These are phyloP conservation scores for Paramecium tetraurelia DNA, from an alignment of 73 alveolate genomes.

Conservation along the genomic window DNA sequence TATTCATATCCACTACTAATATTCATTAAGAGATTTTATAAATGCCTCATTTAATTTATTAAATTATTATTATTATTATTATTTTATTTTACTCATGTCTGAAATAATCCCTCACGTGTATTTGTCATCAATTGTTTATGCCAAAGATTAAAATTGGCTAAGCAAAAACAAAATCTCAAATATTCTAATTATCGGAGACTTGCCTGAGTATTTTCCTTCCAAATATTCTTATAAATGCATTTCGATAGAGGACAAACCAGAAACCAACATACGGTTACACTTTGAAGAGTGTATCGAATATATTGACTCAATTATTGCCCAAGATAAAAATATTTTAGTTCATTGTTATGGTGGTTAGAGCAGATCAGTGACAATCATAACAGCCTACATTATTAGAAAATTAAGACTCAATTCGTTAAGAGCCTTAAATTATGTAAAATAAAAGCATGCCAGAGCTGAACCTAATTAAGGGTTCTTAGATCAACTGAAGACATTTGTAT, in stretches of 20 bases:
- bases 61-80: neutral
- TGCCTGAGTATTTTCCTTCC: slow-evolving; percentile 28
- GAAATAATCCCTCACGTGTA: neutral
- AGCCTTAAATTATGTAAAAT: slow-evolving; percentile 50
- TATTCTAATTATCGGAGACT: slow-evolving; percentile 53
- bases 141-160: slow-evolving; percentile 37
- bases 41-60: neutral
- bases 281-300: slow-evolving; percentile 61
- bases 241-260: slow-evolving; percentile 47
- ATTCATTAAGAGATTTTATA: neutral
- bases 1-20: neutral
- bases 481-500: slow-evolving; percentile 33
- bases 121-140: slow-evolving; percentile 42
- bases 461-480: slow-evolving; percentile 69
- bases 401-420: slow-evolving; percentile 33
- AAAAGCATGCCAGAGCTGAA: slow-evolving; percentile 40
- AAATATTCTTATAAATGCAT: slow-evolving; percentile 54
- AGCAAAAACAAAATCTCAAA: neutral
- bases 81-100: neutral
- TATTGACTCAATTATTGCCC: slow-evolving; percentile 12
- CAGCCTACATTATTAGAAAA: slow-evolving; percentile 64
- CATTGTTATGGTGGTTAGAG: slow-evolving; percentile 79
- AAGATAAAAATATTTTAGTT: slow-evolving; percentile 58
- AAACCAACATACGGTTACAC: slow-evolving; percentile 18
- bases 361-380: slow-evolving; percentile 66